Evolutionary conservation across 2,329 filamentous ascomycete genomes (phyloP), one percentile per base, ranked within the genome.

Genomic region (Escovopsis sp.): DNA sequence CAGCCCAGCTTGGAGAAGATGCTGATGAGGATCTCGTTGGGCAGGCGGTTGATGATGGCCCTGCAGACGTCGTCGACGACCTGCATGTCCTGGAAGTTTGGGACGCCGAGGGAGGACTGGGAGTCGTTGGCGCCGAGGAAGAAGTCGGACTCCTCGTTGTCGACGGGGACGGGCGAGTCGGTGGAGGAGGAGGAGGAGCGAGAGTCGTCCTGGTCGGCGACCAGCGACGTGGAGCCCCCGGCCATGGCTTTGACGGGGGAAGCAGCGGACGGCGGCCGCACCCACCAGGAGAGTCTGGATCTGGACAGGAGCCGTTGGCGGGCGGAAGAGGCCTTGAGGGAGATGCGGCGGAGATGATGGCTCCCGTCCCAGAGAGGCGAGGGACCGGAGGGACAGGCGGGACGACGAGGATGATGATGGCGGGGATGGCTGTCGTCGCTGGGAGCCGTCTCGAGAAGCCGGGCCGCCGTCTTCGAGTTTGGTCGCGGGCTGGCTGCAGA

Each of bases 71-170:
- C 68, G 56, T 81, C 77, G 28, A 77, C 77, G 49, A 77, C 77
- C 57, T 73, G 80, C 73, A 80, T 82, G 54, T 86, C 82, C 55
- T 80, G 79, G 45, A 86, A 73, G 46, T 82, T 82, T 38, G 83
- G 82, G 32, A 86, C 77, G 42, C 86, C 87, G 44, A 95, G 73
- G 1, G 89, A 95, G 1, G 89, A 95, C 59, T 91, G 76, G 4
- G 89, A 95, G 65, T 95, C 89, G 66, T 95, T 94, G 54, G 83
- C 81, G 44, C 73, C 75, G 59, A 83, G 81, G 61, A 91, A 91
- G 62, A 91, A 94, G 64, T 95, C 89, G 52, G 87, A 94, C 64
- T 95, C 89, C 57, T 88, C 83, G 63, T 93, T 86, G 56, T 86
- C 82, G 58, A 77, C 77, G 41, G 82, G 77, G 41, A 73, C 76